Percentiles rank a stretch among this genome's conserved stretches.
phyloP scores from a whole-genome alignment of 129 eudicot genomes.

The Logfia minima region DNA sequence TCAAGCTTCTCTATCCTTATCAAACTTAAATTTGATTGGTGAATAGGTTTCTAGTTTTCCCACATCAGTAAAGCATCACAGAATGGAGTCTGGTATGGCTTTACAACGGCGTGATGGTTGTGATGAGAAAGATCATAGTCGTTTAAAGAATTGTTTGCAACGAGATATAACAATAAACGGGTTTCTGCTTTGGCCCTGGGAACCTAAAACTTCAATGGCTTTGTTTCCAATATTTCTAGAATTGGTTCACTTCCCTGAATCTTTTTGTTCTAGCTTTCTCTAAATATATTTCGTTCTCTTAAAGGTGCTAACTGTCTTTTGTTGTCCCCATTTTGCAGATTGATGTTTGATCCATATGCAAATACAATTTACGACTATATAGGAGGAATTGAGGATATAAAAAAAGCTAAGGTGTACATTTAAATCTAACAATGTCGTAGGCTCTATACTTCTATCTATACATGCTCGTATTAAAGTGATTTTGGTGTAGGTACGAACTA shows the following conservation, averaged over 20 bases:
- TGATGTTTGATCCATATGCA: conserved; percentile 78
- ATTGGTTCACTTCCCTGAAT: conserved; percentile 26
- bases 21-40: conserved; percentile 20
- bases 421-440: conserved; percentile 18
- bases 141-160: conserved; percentile 77
- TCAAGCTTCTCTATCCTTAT: neutral
- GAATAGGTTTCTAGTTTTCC: conserved; percentile 77
- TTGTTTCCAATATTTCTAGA: conserved; percentile 31
- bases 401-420: conserved; percentile 74
- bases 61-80: conserved; percentile 50
- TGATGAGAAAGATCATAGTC: conserved; percentile 66
- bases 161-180: conserved; percentile 90
- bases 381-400: conserved; percentile 73
- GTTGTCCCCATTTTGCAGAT: conserved; percentile 40
- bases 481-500: conserved; percentile 58
- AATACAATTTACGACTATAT: conserved; percentile 70
- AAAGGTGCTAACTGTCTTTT: neutral
- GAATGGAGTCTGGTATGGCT: conserved; percentile 24
- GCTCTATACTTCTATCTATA: neutral
- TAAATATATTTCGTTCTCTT: neutral
- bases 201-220: conserved; percentile 29
- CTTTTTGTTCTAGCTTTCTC: conserved; percentile 2
- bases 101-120: conserved; percentile 46
- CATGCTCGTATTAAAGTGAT: conserved; percentile 12
- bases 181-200: conserved; percentile 50